Conservation (phyloP, 2,329 filamentous ascomycete species). For the Cercospora sesami region DNA sequence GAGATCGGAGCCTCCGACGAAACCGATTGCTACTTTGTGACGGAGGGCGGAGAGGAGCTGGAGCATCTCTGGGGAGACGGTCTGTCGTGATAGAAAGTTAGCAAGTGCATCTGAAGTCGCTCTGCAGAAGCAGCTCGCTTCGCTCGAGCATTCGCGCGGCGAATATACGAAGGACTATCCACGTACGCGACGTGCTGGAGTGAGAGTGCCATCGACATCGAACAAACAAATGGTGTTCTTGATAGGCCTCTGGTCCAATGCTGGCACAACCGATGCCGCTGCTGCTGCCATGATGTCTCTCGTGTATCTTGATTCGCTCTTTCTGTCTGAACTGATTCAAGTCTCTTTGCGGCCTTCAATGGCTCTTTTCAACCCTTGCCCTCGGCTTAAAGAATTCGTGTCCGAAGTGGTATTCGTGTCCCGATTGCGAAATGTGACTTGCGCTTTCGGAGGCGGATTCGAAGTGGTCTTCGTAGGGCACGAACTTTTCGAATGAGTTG, state of each 20-base stretch:
- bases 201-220: constrained; percentile 93
- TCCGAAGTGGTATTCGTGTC: constrained; percentile 1
- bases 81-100: constrained; percentile 21
- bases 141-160: background rate
- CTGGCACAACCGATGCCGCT: constrained; percentile 60
- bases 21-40: constrained; percentile 84
- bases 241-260: constrained; percentile 78
- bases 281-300: constrained; percentile 37
- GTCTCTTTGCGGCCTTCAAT: background rate
- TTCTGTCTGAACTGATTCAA: background rate
- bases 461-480: background rate
- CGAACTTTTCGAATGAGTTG: background rate
- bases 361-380: background rate
- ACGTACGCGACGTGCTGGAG: constrained; percentile 72
- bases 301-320: background rate
- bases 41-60: constrained; percentile 75
- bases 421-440: background rate
- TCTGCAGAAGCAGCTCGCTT: background rate
- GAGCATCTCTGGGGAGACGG: constrained; percentile 77
- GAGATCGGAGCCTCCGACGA: constrained; percentile 89
- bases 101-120: background rate
- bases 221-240: constrained; percentile 95
- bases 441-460: background rate
- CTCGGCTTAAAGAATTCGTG: constrained; percentile 7
- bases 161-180: background rate